Base-by-base conservation (phyloP, 2,329 filamentous ascomycete species). In the Exophiala spinifera region DNA sequence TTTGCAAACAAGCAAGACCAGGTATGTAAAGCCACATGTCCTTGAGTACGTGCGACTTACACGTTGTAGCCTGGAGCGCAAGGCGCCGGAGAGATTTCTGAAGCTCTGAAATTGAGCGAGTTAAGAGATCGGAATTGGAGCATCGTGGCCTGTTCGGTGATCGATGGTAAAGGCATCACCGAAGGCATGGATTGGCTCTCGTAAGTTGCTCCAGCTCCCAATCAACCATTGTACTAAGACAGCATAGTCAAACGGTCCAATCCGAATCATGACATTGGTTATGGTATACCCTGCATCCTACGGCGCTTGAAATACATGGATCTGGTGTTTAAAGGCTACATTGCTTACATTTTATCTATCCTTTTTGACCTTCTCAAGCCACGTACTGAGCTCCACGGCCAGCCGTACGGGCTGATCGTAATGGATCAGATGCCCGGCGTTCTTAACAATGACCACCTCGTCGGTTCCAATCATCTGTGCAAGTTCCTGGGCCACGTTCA, bases 1-100 rank as follows among this genome's bases (percentile, higher is more conserved):
- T 99, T 97, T 73, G 94, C 94, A 67, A 99, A 99, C 77, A 99
- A 99, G 78, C 94, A 99, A 73, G 94, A 99, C 75, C 63, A 65
- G 51, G 62, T 64, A 57, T 14, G 55, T 15, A 4, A 11, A 3
- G 19, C 15, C 19, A 45, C 13, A n/a, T 4, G 17, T 20, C 19
- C 23, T 31, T 31, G 28, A 1, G 25, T 20, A n/a, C 11, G n/a
- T n/a, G 15, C 6, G 11, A 49, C 54, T 60, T 33, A 61, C 36
- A 15, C 13, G 31, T 17, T n/a, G 14, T 91, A 97, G 73, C 92
- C 92, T 1, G 94, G 94, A 15, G 92, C 94, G 46, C 95, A 96
- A 75, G 94, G 92, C 1, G 94, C 94, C 1, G 94, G 91, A 15
- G 94, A 97, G 71, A 99, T 99, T 61, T 95, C 89, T 52, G 92